phyloP scores from a whole-genome alignment of 176 grass and related monocot genomes.

The Oryza glumipatula region DNA sequence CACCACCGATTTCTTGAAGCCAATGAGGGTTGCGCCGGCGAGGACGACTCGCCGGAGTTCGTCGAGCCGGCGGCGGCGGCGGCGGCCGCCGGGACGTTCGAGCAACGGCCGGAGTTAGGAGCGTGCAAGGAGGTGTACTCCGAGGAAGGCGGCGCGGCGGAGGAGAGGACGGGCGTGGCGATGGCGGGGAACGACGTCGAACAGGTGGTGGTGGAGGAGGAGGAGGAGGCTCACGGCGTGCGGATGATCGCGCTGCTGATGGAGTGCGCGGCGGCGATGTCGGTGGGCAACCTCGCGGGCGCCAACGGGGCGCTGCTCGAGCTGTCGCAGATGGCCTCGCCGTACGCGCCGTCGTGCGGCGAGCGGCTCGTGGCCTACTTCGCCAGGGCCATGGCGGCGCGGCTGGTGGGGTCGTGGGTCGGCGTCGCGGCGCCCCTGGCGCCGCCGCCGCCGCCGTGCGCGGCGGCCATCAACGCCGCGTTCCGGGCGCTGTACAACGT shows the following conservation, averaged over 20 bases:
- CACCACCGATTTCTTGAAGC: neutral
- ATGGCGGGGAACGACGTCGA: neutral
- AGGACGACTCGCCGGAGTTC: conserved; percentile 4
- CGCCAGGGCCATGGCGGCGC: conserved; percentile 49
- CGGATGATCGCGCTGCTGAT: conserved; percentile 60
- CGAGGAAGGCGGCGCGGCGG: neutral
- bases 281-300: conserved; percentile 49
- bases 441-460: conserved; percentile 18
- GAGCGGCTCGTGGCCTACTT: conserved; percentile 78
- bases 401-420: conserved; percentile 58
- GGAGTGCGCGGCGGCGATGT: conserved; percentile 64
- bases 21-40: conserved; percentile 17
- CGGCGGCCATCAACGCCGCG: conserved; percentile 39
- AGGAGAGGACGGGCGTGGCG: conserved; percentile 13
- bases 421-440: conserved; percentile 41
- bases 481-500: conserved; percentile 63
- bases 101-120: neutral
- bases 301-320: conserved; percentile 57
- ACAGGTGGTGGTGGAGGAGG: conserved; percentile 7
- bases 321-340: conserved; percentile 61
- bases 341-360: conserved; percentile 57
- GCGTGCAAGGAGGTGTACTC: conserved; percentile 7
- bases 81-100: neutral
- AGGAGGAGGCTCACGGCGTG: conserved; percentile 45
- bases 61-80: neutral